A percentile compares a stretch with the other conserved stretches of the same genome.
Evolutionary conservation across 768 basidiomycete species (phyloP).

Genomic region (Trametes villosa): DNA sequence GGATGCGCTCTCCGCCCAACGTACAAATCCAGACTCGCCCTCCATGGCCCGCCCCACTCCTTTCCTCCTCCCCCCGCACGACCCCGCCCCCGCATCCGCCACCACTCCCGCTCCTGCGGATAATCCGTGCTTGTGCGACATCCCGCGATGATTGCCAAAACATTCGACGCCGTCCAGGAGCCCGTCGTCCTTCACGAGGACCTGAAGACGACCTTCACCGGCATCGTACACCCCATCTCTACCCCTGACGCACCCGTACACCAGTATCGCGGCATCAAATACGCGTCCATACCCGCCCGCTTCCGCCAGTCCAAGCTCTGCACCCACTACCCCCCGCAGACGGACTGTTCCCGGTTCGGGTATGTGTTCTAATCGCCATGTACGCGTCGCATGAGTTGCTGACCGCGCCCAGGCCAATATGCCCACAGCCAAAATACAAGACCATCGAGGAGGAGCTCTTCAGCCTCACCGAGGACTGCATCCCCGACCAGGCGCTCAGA

Average conservation of each 20-base stretch:
- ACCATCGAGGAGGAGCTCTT: constrained; percentile 65
- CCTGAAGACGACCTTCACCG: constrained; percentile 69
- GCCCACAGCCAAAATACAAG: constrained; percentile 61
- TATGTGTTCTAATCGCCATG: constrained; percentile 38
- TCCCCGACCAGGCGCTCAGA: constrained; percentile 57
- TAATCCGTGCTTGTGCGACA: neutral
- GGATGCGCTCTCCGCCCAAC: constrained; percentile 13
- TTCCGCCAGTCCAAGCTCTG: constrained; percentile 74
- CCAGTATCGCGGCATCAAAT: constrained; percentile 81
- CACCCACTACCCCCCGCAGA: constrained; percentile 57
- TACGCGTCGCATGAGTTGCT: neutral
- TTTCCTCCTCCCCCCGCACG: neutral
- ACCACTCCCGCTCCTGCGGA: neutral
- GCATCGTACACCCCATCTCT: constrained; percentile 64
- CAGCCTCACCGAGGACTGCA: constrained; percentile 54
- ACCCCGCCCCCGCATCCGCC: neutral
- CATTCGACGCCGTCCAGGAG: constrained; percentile 22
- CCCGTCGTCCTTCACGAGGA: constrained; percentile 52
- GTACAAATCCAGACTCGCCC: constrained; percentile 21
- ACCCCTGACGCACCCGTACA: constrained; percentile 58
- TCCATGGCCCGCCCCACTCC: constrained; percentile 13
- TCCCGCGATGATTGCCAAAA: constrained; percentile 31
- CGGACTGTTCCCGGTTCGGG: constrained; percentile 72
- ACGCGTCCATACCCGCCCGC: constrained; percentile 71
- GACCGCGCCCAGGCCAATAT: constrained; percentile 60